Base-by-base conservation (phyloP, 2,329 filamentous ascomycete genomes). In the Xylaria sp. region DNA sequence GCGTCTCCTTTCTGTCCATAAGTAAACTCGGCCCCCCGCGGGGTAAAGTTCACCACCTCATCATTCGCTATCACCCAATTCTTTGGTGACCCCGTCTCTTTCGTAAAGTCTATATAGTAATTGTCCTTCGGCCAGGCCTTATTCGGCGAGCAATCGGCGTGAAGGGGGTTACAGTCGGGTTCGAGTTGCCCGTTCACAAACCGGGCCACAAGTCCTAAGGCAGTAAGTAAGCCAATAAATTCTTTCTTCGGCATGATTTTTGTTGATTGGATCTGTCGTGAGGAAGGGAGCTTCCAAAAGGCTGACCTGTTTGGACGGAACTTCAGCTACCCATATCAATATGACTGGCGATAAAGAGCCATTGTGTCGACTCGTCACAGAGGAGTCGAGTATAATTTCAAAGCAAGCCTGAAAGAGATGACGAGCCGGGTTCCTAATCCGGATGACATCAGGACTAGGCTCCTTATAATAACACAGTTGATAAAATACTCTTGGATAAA, bases 81-180 rank as follows among this genome's bases (percentile, higher is more conserved):
- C 4, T 62, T 21, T 1, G 70, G 68, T 2, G 61, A 55, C 0
- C 64, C 58, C 1, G 56, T 68, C 48, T 72, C 62, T 57, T 74
- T 73, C 13, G 71, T 74, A 37, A 74, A 74, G 63, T 74, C 72
- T 47, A 74, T 67, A 35, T 67, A 72, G 57, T 74, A 74, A 52
- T 66, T 70, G 2, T 63, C 58, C 31, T 68, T 43, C 4, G 69
- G 58, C 63, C 58, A 72, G 17, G 68, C 71, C 51, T 67, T 70
- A 43, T 73, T 73, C 35, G 71, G 65, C 27, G 69, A 67, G 37
- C 72, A 74, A 29, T 63, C 54, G 7, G 64, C 19, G 4, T 70
- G 54, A 17, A 74, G 67, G 21, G 72, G 72, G 46, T 73, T 74
- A 29, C 72, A 74, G 51, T 72, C 70, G 11, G 71, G 68, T 40